These are phyloP conservation scores for Apophysomyces elegans DNA, from an alignment of 371 early-diverging fungal genomes.

Conservation along the genomic window DNA sequence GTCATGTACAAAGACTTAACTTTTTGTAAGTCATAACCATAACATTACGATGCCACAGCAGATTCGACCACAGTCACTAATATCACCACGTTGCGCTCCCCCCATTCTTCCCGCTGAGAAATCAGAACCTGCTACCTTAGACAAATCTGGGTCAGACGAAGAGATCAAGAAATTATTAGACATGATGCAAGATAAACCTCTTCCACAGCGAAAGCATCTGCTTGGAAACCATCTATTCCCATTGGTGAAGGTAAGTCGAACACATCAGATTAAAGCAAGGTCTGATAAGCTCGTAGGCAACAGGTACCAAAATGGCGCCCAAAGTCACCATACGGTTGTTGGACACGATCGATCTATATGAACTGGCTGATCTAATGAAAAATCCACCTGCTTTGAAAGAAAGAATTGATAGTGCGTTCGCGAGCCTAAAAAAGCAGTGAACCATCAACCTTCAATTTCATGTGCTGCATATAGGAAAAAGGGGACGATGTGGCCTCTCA, in stretches of 20 bases:
- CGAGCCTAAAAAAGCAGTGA: conserved; percentile 1
- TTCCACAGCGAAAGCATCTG: conserved; percentile 42
- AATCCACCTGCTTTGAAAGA: conserved; percentile 34
- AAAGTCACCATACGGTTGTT: conserved; percentile 50
- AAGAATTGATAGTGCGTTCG: conserved; percentile 32
- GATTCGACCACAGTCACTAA: conserved; percentile 12
- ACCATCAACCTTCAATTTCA: background rate
- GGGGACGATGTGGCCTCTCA: background rate
- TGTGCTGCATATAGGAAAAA: background rate
- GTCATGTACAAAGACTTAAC: background rate
- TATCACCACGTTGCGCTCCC: conserved; percentile 32
- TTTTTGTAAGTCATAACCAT: conserved; percentile 1
- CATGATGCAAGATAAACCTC: conserved; percentile 33
- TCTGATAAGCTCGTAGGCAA: conserved; percentile 24
- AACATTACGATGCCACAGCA: background rate
- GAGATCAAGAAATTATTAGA: conserved; percentile 14
- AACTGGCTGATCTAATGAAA: conserved; percentile 47
- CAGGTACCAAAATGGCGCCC: conserved; percentile 43
- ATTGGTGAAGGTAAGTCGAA: conserved; percentile 40
- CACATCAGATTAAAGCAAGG: background rate
- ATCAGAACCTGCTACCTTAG: background rate
- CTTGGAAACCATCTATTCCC: conserved; percentile 48
- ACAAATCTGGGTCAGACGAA: conserved; percentile 2
- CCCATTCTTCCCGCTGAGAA: conserved; percentile 31
- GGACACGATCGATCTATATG: conserved; percentile 44